Base-by-base conservation (phyloP, 179 eudicot species). In the Camellia oleifera region DNA sequence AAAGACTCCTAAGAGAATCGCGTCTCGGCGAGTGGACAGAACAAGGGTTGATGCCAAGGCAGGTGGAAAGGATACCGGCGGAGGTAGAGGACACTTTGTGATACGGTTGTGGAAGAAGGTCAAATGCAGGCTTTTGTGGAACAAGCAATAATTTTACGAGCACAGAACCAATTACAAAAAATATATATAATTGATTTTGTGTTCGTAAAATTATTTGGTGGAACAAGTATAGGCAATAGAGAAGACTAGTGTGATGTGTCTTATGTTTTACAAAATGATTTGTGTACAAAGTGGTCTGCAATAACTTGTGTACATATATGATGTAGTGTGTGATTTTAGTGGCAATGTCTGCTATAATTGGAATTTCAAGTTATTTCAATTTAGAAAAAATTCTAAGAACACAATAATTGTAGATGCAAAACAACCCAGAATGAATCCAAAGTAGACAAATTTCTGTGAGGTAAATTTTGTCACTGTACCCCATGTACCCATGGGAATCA, bases 51-150 rank as follows among this genome's bases (percentile, higher is more conserved):
- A 32, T 32, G 2, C 2, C 40, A 32, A 32, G 40, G 15, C 69
- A 0, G 23, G 52, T 14, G 62, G 15, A 13, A 64, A 32, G 57
- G 77, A 77, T 6, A 5, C 72, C 11, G 68, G 71, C 69, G 80
- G 82, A 50, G 40, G 40, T 1, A 32, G 40, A 32, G 40, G 40
- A 32, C 40, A 32, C 0, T 48, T 81, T 50, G 72, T 76, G n/a
- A 0, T 61, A n/a, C 42, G 82, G 81, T 73, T 87, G 6, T 87
- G 87, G 89, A 81, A 76, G 74, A 82, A 67, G 78, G 64, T 87
- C 32, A 87, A 78, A 68, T 32, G 40, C 10, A 23, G 82, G n/a
- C 20, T 83, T 64, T 23, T 50, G 46, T 65, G 32, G 78, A 50
- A 61, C 20, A 75, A 75, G 57, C 7, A 75, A 60, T 32, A 32